Evolutionary conservation across 2,329 filamentous ascomycete genomes (phyloP), one percentile per base, ranked within the genome.

Genomic region (Pseudogymnoascus sp.): DNA sequence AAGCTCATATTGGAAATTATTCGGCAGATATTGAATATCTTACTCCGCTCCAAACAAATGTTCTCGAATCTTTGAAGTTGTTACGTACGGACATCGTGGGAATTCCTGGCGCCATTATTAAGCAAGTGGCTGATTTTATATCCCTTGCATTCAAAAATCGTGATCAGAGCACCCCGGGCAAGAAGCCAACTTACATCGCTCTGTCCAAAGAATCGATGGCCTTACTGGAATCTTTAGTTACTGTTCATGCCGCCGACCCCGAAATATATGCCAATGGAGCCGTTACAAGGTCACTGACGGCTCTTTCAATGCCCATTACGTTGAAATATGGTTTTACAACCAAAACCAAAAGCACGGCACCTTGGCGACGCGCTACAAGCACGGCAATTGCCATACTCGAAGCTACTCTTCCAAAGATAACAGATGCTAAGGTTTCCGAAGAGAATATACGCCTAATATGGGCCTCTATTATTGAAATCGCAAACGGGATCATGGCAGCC

Each of bases 201-300:
- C 82, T 97, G 69, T 90, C 92, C 1, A 95, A 94, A 71, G 82
- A 83, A 18, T 84, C 87, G 61, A 94, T 96, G 80, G 75, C 79
- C 2, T 81, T 90, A 48, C 72, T 95, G 1, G 79, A 88, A 63
- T 74, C 74, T 0, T 73, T 90, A 2, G 75, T 87, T 3, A 72
- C 83, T 3, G 73, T 76, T 13, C 84, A 89, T 63, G 79, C 83
- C 0, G 71, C 74, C 0, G 83, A 88, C 21, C 68, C 75, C n/a
- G 83, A 88, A 34, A 82, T 95, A 0, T 91, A 92, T 67, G 76
- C 75, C 1, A 84, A 83, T 45, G 84, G 84, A 1, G 84, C 89
- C 0, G 77, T 95, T 21, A 73, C 82, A 1, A 77, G 79, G 5
- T 83, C 84, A 0, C 72, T 97, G 4, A 76, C 79, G 3, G 85